Evolutionary conservation across 2,329 filamentous ascomycete species (phyloP), one percentile per base, ranked within the genome.

Genomic region (Echinosphaeria canescens): DNA sequence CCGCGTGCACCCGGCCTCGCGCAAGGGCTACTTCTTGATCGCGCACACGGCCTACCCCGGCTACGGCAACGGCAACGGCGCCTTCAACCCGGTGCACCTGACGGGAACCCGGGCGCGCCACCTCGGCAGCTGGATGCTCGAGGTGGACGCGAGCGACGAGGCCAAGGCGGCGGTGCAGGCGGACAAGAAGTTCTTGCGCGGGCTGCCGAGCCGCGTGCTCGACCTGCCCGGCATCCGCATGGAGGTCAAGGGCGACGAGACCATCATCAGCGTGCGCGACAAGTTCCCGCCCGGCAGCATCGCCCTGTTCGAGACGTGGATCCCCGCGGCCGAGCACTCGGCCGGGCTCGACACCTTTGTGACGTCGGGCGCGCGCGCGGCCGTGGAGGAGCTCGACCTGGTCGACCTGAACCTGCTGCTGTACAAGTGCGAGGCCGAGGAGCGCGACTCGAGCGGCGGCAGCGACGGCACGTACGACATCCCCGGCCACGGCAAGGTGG

Each of bases 41-140:
- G 85, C 90, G 0, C 88, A 95, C 40, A 95, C 88, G 4, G 88
- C 90, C 1, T 98, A 85, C 50, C 81, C 84, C 2, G 84, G 82
- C 2, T 85, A 84, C 39, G 78, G 81, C 13, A 78, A 79, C 35
- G 78, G 78, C 2, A 84, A 88, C 38, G 80, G 75, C 12, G 66
- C 69, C 4, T 73, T 95, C 41, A 73, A 63, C 26, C 69, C 85
- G 2, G 79, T 91, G 8, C 67, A 74, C 36, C 64, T 98, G 23
- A 65, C 64, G 11, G 84, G 85, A 7, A 93, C 85, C 5, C 78
- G 76, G 40, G 88, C 74, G 11, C 79, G 78, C 33, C 69, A 82
- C 34, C 57, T 98, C 16, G 85, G 88, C 18, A 82, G 79, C 39
- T 98, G 85, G 85, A 78, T 71, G 48, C 62, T 98, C 4, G 79